Evolutionary conservation across 1,139 yeast genomes (phyloP).

Genomic region (Candida tetrigidarum): DNA sequence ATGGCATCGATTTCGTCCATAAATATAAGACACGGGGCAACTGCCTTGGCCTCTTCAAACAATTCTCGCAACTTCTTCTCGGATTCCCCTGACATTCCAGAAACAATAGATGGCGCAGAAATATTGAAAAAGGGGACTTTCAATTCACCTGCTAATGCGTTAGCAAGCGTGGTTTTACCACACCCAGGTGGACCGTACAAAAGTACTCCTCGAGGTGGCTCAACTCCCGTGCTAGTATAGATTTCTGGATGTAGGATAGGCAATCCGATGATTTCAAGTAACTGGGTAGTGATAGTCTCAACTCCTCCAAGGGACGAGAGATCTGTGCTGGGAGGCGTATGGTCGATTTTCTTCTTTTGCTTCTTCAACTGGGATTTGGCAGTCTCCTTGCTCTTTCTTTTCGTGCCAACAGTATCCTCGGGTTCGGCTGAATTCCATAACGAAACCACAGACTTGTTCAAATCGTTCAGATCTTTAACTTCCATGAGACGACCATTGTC

Average conservation of each 20-base stretch:
- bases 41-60: conserved; percentile 86
- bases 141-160: conserved; percentile 93
- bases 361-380: conserved; percentile 32
- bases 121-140: conserved; percentile 91
- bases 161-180: conserved; percentile 96
- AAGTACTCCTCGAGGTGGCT: conserved; percentile 95
- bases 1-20: conserved; percentile 98
- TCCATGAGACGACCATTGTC: conserved; percentile 55
- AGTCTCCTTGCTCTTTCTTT: conserved; percentile 37
- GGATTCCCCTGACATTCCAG: conserved; percentile 99
- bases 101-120: conserved; percentile 95
- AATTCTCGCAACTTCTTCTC: conserved; percentile 93
- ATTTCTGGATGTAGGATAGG: conserved; percentile 96
- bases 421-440: conserved; percentile 55
- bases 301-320: conserved; percentile 88
- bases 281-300: conserved; percentile 78
- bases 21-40: conserved; percentile 93
- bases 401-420: conserved; percentile 20
- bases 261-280: conserved; percentile 88
- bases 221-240: conserved; percentile 84
- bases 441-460: conserved; percentile 77
- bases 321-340: conserved; percentile 71
- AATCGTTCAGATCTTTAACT: conserved; percentile 58
- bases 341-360: conserved; percentile 54
- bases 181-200: conserved; percentile 99